Conservation (phyloP, 2,329 filamentous ascomycete species). For the Phyllosticta ampelicida region DNA sequence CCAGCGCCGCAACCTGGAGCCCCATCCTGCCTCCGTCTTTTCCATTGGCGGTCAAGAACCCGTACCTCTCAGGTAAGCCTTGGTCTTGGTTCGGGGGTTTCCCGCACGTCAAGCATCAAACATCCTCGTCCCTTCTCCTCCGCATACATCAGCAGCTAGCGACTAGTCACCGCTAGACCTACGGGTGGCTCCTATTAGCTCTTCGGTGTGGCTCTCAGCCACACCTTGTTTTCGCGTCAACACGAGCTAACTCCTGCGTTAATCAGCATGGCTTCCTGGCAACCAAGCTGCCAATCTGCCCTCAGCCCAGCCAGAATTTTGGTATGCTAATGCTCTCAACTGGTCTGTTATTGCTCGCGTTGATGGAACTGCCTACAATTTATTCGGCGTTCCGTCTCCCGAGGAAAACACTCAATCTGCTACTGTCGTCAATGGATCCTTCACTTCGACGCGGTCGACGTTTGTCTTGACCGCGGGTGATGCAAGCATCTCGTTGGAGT, state of each 20-base stretch:
- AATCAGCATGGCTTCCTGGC: constrained; percentile 32
- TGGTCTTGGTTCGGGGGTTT: neutral
- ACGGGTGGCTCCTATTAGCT: neutral
- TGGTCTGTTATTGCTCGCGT: constrained; percentile 35
- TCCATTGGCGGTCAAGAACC: constrained; percentile 34
- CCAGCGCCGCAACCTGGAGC: constrained; percentile 12
- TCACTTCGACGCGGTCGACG: constrained; percentile 32
- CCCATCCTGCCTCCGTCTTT: constrained; percentile 32
- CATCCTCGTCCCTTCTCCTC: neutral
- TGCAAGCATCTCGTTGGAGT: constrained; percentile 30
- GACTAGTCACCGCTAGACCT: neutral
- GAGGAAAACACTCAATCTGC: constrained; percentile 22
- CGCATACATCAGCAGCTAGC: neutral
- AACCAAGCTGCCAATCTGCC: constrained; percentile 27
- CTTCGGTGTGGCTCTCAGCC: constrained; percentile 1
- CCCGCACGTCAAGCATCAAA: neutral
- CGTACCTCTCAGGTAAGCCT: constrained; percentile 28
- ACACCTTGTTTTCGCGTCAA: constrained; percentile 3
- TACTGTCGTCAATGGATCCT: constrained; percentile 25
- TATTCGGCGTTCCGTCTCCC: constrained; percentile 29
- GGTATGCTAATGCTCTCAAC: constrained; percentile 31
- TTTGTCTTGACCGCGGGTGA: constrained; percentile 30
- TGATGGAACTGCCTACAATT: constrained; percentile 30
- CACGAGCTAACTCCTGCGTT: constrained; percentile 4
- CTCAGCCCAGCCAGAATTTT: constrained; percentile 32